Percentiles rank a stretch among this genome's conserved stretches.
Evolutionary conservation across 176 grass and related monocot species (phyloP).

Genomic region (Secale cereale): DNA sequence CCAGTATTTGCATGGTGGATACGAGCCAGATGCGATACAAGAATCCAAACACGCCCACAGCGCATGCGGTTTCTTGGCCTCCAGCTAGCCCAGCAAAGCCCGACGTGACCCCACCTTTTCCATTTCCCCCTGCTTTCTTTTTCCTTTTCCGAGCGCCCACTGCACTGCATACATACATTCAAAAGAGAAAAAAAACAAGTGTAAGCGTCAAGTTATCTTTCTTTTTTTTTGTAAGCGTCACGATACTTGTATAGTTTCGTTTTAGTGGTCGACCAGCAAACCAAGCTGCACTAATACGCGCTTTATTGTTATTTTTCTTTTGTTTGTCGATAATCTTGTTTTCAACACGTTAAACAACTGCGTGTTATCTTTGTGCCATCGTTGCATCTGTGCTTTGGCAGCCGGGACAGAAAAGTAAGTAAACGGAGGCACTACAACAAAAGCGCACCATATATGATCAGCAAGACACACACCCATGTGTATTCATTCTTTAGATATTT

Average conservation of each 20-base stretch:
- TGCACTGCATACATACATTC: background rate
- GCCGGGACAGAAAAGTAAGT: too few relatives aligned
- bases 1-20: too few relatives aligned
- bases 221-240: too few relatives aligned
- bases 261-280: background rate
- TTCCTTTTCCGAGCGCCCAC: background rate
- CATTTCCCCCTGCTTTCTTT: background rate
- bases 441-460: too few relatives aligned
- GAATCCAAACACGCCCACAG: too few relatives aligned
- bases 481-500: too few relatives aligned
- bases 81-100: background rate
- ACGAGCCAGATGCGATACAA: too few relatives aligned
- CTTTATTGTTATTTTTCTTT: background rate
- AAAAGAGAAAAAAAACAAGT: background rate
- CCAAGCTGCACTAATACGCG: background rate
- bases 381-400: too few relatives aligned
- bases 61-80: background rate
- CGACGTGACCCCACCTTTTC: background rate
- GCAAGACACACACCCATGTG: too few relatives aligned
- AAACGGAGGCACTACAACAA: too few relatives aligned
- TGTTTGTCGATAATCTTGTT: background rate
- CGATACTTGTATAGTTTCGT: background rate
- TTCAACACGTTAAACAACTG: background rate
- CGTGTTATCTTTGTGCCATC: too few relatives aligned
- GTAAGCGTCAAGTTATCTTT: background rate